Percentiles rank a stretch among this genome's conserved stretches.
Conservation (phyloP, 805 yeast species). For the Alloascoidea hylecoeti region DNA sequence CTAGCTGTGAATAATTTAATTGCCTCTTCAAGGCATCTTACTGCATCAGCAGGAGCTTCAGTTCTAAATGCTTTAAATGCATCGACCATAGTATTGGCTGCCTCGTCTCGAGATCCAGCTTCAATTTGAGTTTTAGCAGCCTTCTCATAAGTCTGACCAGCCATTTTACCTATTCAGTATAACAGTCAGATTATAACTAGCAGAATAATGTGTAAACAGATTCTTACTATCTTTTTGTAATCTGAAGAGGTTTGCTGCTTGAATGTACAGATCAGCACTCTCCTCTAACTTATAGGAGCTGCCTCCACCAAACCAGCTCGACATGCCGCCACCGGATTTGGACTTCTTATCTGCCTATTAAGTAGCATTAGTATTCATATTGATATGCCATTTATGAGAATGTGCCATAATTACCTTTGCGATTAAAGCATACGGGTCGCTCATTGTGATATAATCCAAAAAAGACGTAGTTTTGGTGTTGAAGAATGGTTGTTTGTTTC, state of each 20-base stretch:
- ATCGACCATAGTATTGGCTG: slow-evolving; percentile 79
- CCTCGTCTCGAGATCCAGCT: slow-evolving; percentile 76
- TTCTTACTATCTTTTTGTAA: slow-evolving; percentile 42
- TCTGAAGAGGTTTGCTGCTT: slow-evolving; percentile 87
- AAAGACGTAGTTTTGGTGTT: no score
- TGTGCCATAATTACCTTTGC: no score
- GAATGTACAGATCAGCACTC: slow-evolving; percentile 79
- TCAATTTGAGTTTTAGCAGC: slow-evolving; percentile 73
- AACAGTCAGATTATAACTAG: neutral
- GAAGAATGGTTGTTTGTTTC: no score
- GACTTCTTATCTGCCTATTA: slow-evolving; percentile 64
- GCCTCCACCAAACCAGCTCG: slow-evolving; percentile 53
- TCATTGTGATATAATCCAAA: no score
- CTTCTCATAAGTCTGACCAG: slow-evolving; percentile 73
- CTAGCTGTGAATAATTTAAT: slow-evolving; percentile 71
- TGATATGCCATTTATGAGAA: no score
- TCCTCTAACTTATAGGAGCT: slow-evolving; percentile 64
- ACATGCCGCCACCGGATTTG: slow-evolving; percentile 57
- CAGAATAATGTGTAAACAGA: neutral
- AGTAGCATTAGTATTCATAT: no score
- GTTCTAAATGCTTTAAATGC: slow-evolving; percentile 78
- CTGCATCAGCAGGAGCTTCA: slow-evolving; percentile 65
- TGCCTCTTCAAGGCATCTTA: slow-evolving; percentile 61
- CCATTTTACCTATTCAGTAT: slow-evolving; percentile 28
- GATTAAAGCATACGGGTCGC: slow-evolving; percentile 13